Evolutionary conservation across 1,284 basidiomycete species (phyloP).

Genomic region (Ganoderma lucidum): DNA sequence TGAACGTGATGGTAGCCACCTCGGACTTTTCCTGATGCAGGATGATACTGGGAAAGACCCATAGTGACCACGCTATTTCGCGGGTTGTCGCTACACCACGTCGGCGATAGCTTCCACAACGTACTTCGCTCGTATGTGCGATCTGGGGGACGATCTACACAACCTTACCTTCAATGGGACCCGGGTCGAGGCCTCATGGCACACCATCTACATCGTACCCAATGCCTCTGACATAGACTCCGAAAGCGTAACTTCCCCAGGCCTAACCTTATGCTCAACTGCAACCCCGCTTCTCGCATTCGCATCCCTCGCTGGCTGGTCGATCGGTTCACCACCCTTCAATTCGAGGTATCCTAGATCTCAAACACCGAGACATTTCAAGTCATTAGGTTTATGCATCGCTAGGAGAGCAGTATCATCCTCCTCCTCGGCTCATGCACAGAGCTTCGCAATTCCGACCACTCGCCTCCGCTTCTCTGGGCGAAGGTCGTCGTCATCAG

Average conservation of each 20-base stretch:
- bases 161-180: constrained; percentile 7
- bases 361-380: not conserved
- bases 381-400: not conserved
- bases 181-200: not conserved
- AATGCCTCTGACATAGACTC: not conserved
- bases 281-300: not conserved
- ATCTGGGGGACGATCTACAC: constrained; percentile 5
- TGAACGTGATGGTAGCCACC: not conserved
- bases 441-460: not conserved
- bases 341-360: not conserved
- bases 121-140: not conserved
- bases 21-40: not conserved
- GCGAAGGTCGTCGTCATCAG: not conserved
- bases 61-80: not conserved
- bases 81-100: not conserved
- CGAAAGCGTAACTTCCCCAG: no score
- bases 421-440: not conserved
- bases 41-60: not conserved
- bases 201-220: constrained; percentile 10
- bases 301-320: constrained; percentile 8
- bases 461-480: not conserved
- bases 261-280: not conserved
- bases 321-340: not conserved
- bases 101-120: no score
- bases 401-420: not conserved